Evolutionary conservation across 2,329 filamentous ascomycete genomes (phyloP), one percentile per base, ranked within the genome.

Genomic region (Incumbomyces lentus): DNA sequence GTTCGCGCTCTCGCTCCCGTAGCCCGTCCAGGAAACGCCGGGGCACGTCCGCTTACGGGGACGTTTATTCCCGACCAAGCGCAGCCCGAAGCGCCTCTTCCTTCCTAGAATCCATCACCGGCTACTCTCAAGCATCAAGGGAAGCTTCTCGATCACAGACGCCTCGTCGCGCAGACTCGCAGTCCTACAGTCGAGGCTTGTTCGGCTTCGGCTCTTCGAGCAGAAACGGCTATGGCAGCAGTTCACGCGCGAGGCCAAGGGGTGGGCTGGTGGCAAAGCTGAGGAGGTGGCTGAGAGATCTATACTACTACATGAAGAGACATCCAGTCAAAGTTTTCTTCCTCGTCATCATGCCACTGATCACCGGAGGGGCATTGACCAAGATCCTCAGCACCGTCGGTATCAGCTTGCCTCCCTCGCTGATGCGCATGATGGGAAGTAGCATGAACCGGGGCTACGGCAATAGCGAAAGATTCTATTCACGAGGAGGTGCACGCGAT

Each of bases 251-350:
- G 14, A 68, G 73, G 2, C 86, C 90, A 2, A 84, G 90, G 55
- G 74, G 79, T 50, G 83, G 81, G 59, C 95, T 93, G 69, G 67
- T 95, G 52, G 70, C 79, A 47, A 82, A 86, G 59, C 77, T 95
- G 50, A 83, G 82, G 61, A 80, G 83, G 36, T 77, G 95, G 52
- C 69, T 95, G 48, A 83, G 84, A 59, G 82, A 94, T 62, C 79
- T 95, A 7, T 73, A 83, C 62, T 78, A 82, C 62, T 94, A 90
- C 68, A 84, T 86, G 58, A 83, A 86, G 62, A 75, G 79, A 32
- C 83, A 95, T 68, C 90, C 89, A 0, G 68, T 87, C 61, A 93
- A 93, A 68, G 85, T 94, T 40, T 85, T 95, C 70, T 73, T 86
- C 71, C 76, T 88, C 52, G 82, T 95, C 52, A 76, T 95, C 58